Evolutionary conservation across 371 early-diverging fungal species (phyloP), one percentile per base, ranked within the genome.

Genomic region (Circinella minor): DNA sequence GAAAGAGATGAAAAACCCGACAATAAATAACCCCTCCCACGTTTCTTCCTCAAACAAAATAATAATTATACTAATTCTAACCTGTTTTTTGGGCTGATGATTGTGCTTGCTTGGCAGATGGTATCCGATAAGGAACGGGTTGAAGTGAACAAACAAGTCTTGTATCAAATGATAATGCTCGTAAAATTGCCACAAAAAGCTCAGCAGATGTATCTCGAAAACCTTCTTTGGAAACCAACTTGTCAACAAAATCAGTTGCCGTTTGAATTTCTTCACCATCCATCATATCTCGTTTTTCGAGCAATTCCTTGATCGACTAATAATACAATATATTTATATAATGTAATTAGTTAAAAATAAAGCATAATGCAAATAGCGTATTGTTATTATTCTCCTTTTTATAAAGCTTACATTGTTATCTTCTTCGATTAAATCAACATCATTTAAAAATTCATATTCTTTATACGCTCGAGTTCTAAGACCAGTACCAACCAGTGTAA

Each of bases 61-160:
- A 51, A 51, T 4, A 5, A 14, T 15, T 4, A 15, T 51, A 15
- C 1, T 10, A 57, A 18, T 10, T 57, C 57, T 57, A 27, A 57
- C 57, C 57, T 57, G 57, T 6, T 34, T 18, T 7, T 27, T 4
- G 13, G 27, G 27, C 0, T 57, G 57, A 27, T 7, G 36, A 4
- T 7, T 57, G 10, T 57, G 10, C 7, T 5, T 38, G 43, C 27
- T 39, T n/a, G n/a, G 59, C 36, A 20, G 76, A 63, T 47, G 81
- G 59, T 67, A 85, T 71, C 61, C 84, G 74, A 65, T 92, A 86
- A 1, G 91, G 78, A 7, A 90, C 68, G 0, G 92, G 88, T 46
- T 91, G 91, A 4, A 93, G 68, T 5, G 94, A 92, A 48, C 81
- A 83, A 4, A 93, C 82, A 8, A 93, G 71, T 15, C 94, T 82